Evolutionary conservation across 108 stramenopile genomes (phyloP).

Genomic region (Cyclotella distinguenda): DNA sequence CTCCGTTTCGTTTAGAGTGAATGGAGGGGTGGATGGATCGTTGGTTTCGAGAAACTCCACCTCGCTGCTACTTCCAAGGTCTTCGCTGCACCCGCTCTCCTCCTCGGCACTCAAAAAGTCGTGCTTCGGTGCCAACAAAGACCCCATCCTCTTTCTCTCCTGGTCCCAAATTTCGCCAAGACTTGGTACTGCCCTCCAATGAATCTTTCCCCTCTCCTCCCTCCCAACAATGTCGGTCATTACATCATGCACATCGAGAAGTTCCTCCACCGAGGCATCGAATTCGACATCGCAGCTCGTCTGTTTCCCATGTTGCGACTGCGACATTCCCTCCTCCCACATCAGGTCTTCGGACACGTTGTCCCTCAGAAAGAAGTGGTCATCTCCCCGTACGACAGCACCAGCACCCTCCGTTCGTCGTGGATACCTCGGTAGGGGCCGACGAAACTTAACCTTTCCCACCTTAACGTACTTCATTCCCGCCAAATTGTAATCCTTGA

Average conservation of each 20-base stretch:
- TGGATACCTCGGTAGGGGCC: conserved; percentile 42
- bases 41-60: not conserved
- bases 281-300: conserved; percentile 80
- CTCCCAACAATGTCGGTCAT: conserved; percentile 56
- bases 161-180: conserved; percentile 84
- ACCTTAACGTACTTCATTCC: conserved; percentile 83
- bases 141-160: conserved; percentile 73
- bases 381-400: not conserved
- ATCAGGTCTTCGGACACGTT: conserved; percentile 21
- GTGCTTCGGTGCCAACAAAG: conserved; percentile 60
- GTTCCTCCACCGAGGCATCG: conserved; percentile 64
- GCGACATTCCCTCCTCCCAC: conserved; percentile 20
- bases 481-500: conserved; percentile 73
- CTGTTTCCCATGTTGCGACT: conserved; percentile 38
- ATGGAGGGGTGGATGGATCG: conserved; percentile 28
- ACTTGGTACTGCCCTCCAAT: conserved; percentile 89
- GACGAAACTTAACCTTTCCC: conserved; percentile 55
- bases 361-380: conserved; percentile 30
- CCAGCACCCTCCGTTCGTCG: not conserved
- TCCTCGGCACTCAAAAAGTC: conserved; percentile 61
- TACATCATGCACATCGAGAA: conserved; percentile 67
- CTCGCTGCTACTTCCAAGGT: conserved; percentile 6
- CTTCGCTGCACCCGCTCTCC: conserved; percentile 15
- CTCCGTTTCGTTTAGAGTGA: conserved; percentile 71
- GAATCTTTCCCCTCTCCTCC: conserved; percentile 63